Evolutionary conservation across 2,329 filamentous ascomycete species (phyloP), one percentile per base, ranked within the genome.

Genomic region (Boeremia lycopersici): DNA sequence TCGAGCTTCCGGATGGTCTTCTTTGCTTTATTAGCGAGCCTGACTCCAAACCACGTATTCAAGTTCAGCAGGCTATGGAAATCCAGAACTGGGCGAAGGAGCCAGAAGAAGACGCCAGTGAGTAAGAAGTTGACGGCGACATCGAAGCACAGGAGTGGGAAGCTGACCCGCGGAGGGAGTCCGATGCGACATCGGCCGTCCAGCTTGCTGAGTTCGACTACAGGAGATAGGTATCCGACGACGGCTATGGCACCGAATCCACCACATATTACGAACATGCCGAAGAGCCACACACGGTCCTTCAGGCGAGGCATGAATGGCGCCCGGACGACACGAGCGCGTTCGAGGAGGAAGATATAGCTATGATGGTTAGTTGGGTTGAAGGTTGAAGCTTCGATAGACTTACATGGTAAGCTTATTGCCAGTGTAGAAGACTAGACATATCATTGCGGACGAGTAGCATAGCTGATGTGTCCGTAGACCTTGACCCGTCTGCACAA

Each of bases 321-420:
- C 10, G 67, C 55, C 10, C 73, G 64, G 15, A 76, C 66, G 8
- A 70, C 63, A 34, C 76, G 73, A 11, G 69, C 67, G 15, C 76
- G 69, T 56, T 78, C 76, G 11, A 76, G 67, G 7, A 77, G 64
- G 56, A 76, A 76, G 11, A 76, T 59, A 48, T 76, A 76, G 36
- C 69, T 69, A 31, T 7, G 9, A 19, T 13, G 2, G 45, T 57
- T 2, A 55, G 47, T 10, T 26, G 2, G 13, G n/a, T 11, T 13
- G 6, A 0, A 12, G 42, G 9, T 1, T 13, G 6, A 4, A 7
- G 12, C 17, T 7, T 11, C 5, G 10, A 13, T 23, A 6, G 12
- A 50, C 60, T 12, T 54, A 68, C 55, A 74, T 67, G 19, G 64
- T 48, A 2, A 71, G 51, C 40, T 77, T 77, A 48, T 63, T 69